phyloP scores from a whole-genome alignment of 805 yeast genomes.

The Sugiyamaella valdiviana region DNA sequence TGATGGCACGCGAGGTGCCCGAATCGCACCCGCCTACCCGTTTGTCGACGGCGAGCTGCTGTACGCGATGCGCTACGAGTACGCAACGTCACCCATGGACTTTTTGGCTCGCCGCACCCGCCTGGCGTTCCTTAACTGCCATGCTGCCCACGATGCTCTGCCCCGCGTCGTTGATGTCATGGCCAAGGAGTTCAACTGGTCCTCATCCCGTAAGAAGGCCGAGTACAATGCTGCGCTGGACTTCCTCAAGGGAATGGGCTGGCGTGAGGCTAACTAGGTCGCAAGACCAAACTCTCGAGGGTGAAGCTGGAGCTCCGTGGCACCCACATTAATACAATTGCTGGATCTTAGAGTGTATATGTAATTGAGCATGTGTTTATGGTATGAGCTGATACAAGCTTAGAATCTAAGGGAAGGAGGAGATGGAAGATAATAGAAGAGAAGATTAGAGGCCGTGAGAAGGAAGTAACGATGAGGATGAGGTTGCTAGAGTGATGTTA shows the following conservation, averaged over 20 bases:
- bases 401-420: no score
- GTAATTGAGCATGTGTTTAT: background rate
- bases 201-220: conserved; percentile 46
- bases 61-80: conserved; percentile 76
- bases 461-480: no score
- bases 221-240: conserved; percentile 37
- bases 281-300: background rate
- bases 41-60: conserved; percentile 80
- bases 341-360: background rate
- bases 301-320: background rate
- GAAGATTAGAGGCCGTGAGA: no score
- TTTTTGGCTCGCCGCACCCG: conserved; percentile 91
- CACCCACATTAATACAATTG: background rate
- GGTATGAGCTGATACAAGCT: no score
- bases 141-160: conserved; percentile 71
- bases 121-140: conserved; percentile 84
- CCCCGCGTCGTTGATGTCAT: conserved; percentile 81
- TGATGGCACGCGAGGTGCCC: conserved; percentile 31
- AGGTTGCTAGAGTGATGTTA: no score
- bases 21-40: conserved; percentile 61
- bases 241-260: conserved; percentile 37
- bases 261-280: conserved; percentile 8
- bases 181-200: conserved; percentile 78
- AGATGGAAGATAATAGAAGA: no score
- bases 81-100: conserved; percentile 81